Evolutionary conservation across 2,329 filamentous ascomycete genomes (phyloP), one percentile per base, ranked within the genome.

Genomic region (Coniochaeta sp.): DNA sequence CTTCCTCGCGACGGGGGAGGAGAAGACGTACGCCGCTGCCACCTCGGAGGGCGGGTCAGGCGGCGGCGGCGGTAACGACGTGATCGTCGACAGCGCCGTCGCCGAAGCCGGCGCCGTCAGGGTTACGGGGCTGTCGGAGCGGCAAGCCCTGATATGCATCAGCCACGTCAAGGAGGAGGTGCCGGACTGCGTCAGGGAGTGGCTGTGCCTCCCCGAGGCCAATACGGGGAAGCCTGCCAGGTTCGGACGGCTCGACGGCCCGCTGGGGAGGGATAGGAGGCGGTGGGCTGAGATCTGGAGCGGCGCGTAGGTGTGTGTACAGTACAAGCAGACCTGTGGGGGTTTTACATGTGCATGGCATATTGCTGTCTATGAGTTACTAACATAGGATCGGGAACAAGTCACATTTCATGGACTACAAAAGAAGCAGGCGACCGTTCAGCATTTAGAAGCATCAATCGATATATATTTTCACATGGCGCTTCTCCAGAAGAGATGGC

Each of bases 151-250:
- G 59, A 82, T 98, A n/a, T 91, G 93, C 64, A 93, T 98, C 62
- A 95, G 91, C 62, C 95, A 99, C 75, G 81, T 93, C 62, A 87
- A 87, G 63, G 92, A 96, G 67, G 95, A 99, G 73, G 89, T 98
- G 10, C 95, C 95, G 0, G 87, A 88, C 57, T 88, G 87, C 65
- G 83, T 97, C 26, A 78, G 91, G 55, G 86, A 96, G 70, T 98
- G 90, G 89, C 79, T 98, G 57, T 93, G 90, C 71, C 77, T 97
- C 32, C 92, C 93, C 1, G 89, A 93, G 73, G 81, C 88, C 3
- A 89, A 88, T 58, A 84, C 84, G 1, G 82, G 83, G 1, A 67
- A 70, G 36, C 74, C 81, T 17, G 86, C 89, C 10, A 79, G 88
- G 59, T 86, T 88, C 67, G 90, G 90, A 1, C 77, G 77, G 38